Base-by-base conservation (phyloP, 441 rosid species). In the Erodium trifolium region DNA sequence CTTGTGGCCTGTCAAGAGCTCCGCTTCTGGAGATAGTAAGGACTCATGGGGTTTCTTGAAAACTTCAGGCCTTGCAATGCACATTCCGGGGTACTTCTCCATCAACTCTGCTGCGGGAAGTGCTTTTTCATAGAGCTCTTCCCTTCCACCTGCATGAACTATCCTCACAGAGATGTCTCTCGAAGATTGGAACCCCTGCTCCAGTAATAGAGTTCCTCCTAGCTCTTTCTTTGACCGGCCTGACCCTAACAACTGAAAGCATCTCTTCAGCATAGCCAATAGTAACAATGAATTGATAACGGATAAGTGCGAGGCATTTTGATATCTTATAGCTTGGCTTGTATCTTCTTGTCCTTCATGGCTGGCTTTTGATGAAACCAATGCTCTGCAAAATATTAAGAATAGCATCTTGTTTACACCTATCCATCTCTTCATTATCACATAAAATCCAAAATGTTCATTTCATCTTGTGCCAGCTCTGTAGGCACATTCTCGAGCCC, bases 401-500 rank as follows among this genome's bases (percentile, higher is more conserved):
- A 29, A 29, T 23, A 4, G 39, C 27, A 45, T 9, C 63, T 43
- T 12, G 34, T 29, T 27, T 35, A 65, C 8, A 29, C 53, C 68
- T 71, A 62, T 53, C 55, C 68, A 57, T 74, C 65, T 41, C 69
- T 23, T 76, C 63, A 67, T 60, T 75, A 68, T 51, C 73, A 9
- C 51, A 72, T 67, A 34, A 62, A 66, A 45, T 45, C 66, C 82
- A 67, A 83, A 74, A 81, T 47, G 10, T 37, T 37, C 41, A 63
- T 63, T 67, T 67, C 23, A 35, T 63, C 67, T n/a, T 14, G 43
- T 66, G 67, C 76, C 78, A 72, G 57, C 78, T 75, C 70, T 78
- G 82, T 67, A 77, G 62, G 80, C 97, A 88, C 89, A 87, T 92
- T 71, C 97, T 88, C 73, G 78, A 80, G 73, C 85, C 62, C 37